Evolutionary conservation across 2,329 filamentous ascomycete genomes (phyloP), one percentile per base, ranked within the genome.

Genomic region (Dothiorella sarmentorum): DNA sequence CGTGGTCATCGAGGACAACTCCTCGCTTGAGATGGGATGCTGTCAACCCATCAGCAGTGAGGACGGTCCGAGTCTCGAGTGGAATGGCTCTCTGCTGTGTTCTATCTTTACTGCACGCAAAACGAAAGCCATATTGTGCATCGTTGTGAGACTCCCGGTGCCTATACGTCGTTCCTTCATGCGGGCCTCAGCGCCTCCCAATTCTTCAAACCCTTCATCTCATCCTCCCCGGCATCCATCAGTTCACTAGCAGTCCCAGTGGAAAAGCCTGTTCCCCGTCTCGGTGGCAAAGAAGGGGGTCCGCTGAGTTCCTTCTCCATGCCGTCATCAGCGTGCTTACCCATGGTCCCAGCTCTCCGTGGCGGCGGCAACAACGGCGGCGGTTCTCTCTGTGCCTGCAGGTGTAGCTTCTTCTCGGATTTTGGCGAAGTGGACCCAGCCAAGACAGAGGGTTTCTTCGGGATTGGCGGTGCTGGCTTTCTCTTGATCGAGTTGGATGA

Each of bases 141-240:
- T n/a, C n/a, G n/a, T n/a, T n/a, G n/a, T n/a, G n/a, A n/a, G n/a
- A n/a, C n/a, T n/a, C n/a, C n/a, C n/a, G n/a, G n/a, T n/a, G n/a
- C n/a, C n/a, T n/a, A n/a, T n/a, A n/a, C 29, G 15, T 31, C 10
- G 7, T 15, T 4, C 37, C 6, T 17, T 58, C 43, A 58, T 10
- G 35, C 59, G 22, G 72, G 72, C 57, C 63, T 68, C 53, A 75
- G 61, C 26, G 74, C 73, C 62, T 75, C 73, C 73, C 73, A 75
- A 35, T 69, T 70, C 61, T 59, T 68, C 65, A 74, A 64, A 31
- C 62, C 65, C 42, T 67, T 65, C 63, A 73, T 56, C 13, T 69
- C 70, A 27, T 70, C 70, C 6, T 56, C 62, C 4, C 62, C 63
- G 49, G 68, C 71, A 51, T 75, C 73, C 65, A 75, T 60, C 59